Evolutionary conservation across 768 basidiomycete genomes (phyloP).

Genomic region (Scleroderma citrinum): DNA sequence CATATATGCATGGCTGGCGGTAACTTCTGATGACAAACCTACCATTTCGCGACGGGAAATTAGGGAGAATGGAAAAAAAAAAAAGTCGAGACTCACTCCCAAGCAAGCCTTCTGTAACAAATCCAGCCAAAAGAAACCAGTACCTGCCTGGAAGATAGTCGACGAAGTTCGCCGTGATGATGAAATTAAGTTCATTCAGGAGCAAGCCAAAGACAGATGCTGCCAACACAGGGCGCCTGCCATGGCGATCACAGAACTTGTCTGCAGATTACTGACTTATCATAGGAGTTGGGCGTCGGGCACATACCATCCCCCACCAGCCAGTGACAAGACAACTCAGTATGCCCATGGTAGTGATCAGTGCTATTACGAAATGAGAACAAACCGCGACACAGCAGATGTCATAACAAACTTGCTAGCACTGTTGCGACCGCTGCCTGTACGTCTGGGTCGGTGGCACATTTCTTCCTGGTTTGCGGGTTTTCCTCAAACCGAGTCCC

Average conservation of each 20-base stretch:
- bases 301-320: slow-evolving; percentile 79
- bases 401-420: slow-evolving; percentile 43
- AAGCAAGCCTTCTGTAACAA: slow-evolving; percentile 59
- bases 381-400: not conserved
- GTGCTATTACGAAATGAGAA: not conserved
- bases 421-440: slow-evolving; percentile 67
- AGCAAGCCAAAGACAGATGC: slow-evolving; percentile 58
- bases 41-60: slow-evolving; percentile 1
- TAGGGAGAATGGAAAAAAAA: too few species aligned
- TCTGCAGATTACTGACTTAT: not conserved
- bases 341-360: slow-evolving; percentile 54
- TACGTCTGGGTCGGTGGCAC: slow-evolving; percentile 65
- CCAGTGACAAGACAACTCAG: slow-evolving; percentile 74
- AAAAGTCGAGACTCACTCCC: slow-evolving; percentile 48
- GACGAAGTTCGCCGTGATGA: slow-evolving; percentile 57
- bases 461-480: slow-evolving; percentile 26
- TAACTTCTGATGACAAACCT: slow-evolving; percentile 49
- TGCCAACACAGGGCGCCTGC: slow-evolving; percentile 60
- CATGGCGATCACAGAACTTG: slow-evolving; percentile 73
- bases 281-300: not conserved
- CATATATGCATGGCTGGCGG: slow-evolving; percentile 59
- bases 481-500: not conserved
- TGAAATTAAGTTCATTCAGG: slow-evolving; percentile 56
- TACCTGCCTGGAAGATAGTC: slow-evolving; percentile 71
- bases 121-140: slow-evolving; percentile 66